phyloP scores from a whole-genome alignment of 2,329 filamentous ascomycete genomes.

The Cladobotryum protrusum region DNA sequence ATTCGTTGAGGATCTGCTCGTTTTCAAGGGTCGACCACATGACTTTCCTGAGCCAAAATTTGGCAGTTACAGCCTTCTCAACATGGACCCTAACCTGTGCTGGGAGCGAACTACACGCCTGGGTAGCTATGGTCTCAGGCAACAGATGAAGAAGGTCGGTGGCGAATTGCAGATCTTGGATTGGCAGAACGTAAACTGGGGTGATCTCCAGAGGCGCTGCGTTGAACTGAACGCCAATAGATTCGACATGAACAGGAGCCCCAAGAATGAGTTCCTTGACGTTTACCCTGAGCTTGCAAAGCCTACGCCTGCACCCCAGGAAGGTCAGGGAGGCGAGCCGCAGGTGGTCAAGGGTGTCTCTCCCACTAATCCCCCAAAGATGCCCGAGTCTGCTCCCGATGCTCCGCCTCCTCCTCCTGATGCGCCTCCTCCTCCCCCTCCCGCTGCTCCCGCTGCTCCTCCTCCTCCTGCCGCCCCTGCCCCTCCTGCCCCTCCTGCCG shows the following conservation, averaged over 20 bases:
- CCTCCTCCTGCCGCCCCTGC: too few species aligned
- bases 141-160: constrained; percentile 41
- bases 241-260: constrained; percentile 41
- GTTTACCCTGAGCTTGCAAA: constrained; percentile 33
- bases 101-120: constrained; percentile 65
- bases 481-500: too few species aligned
- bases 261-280: constrained; percentile 38
- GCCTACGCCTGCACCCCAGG: background rate
- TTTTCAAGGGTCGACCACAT: constrained; percentile 55
- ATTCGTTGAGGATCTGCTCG: constrained; percentile 54
- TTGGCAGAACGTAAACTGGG: constrained; percentile 66
- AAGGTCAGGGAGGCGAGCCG: background rate
- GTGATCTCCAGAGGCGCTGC: constrained; percentile 61
- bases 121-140: constrained; percentile 55
- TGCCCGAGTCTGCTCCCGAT: background rate
- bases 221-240: constrained; percentile 59
- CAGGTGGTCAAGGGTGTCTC: constrained; percentile 2
- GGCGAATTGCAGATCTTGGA: constrained; percentile 35
- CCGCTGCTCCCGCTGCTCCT: too few species aligned
- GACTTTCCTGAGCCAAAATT: constrained; percentile 55
- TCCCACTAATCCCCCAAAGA: background rate
- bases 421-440: too few species aligned
- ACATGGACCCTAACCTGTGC: constrained; percentile 57
- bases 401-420: too few species aligned
- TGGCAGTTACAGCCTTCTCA: constrained; percentile 55